phyloP scores from a whole-genome alignment of 331 rosid genomes.

The Malus hybrid region DNA sequence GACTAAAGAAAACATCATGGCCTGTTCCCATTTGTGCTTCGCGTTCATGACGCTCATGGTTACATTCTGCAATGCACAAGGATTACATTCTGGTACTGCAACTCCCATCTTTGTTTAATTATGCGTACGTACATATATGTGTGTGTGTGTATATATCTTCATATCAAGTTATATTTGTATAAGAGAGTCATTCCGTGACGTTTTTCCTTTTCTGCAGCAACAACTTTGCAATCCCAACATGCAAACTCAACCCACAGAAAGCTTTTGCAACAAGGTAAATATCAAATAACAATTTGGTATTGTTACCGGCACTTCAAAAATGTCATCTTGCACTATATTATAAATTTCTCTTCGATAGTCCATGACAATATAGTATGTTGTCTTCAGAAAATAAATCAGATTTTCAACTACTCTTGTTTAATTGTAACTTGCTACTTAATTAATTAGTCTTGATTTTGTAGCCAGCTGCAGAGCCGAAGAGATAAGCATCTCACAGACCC shows the following conservation, averaged over 20 bases:
- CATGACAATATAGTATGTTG: too few relatives aligned
- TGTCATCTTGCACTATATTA: too few relatives aligned
- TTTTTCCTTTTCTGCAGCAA: neutral
- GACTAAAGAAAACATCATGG: neutral
- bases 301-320: too few relatives aligned
- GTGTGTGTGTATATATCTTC: too few relatives aligned
- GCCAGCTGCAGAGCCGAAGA: conserved; percentile 47
- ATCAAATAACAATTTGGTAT: too few relatives aligned
- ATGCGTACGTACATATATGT: too few relatives aligned
- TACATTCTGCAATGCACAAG: conserved; percentile 16
- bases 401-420: neutral
- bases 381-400: too few relatives aligned
- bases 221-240: conserved; percentile 13
- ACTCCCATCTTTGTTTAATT: too few relatives aligned
- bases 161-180: too few relatives aligned
- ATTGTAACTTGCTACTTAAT: neutral
- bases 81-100: conserved; percentile 32
- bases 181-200: too few relatives aligned
- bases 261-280: conserved; percentile 31
- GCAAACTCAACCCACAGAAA: conserved; percentile 22
- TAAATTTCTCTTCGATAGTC: too few relatives aligned
- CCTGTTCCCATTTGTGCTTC: conserved; percentile 24
- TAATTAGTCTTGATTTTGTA: neutral
- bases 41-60: conserved; percentile 16
- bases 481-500: conserved; percentile 57